These are phyloP conservation scores for Adenanthera pavonina DNA, from an alignment of 306 rosid genomes.

Conservation along the genomic window DNA sequence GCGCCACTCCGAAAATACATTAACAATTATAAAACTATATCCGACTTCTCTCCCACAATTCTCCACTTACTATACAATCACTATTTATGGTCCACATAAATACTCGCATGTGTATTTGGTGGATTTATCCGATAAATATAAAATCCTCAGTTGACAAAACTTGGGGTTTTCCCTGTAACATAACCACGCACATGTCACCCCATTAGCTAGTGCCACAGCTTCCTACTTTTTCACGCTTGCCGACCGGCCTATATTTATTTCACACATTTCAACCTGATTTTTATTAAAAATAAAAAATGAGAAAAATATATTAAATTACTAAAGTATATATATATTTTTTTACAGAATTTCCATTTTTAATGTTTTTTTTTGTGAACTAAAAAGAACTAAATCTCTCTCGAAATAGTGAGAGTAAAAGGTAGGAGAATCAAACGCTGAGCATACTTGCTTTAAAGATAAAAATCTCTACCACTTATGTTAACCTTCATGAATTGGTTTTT, in stretches of 20 bases:
- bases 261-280: background rate
- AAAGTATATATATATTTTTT: too few species aligned
- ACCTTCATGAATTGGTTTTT: too few species aligned
- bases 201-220: constrained; percentile 39
- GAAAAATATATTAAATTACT: too few species aligned
- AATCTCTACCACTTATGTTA: too few species aligned
- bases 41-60: constrained; percentile 10
- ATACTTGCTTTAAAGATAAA: too few species aligned
- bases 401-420: too few species aligned
- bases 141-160: background rate
- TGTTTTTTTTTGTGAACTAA: too few species aligned
- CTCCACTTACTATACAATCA: constrained; percentile 19
- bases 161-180: background rate
- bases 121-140: background rate
- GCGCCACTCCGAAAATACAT: background rate
- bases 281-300: too few species aligned
- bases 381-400: too few species aligned
- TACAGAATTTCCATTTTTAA: too few species aligned
- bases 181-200: constrained; percentile 32
- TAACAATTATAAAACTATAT: background rate
- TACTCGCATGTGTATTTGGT: background rate
- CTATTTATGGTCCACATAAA: constrained; percentile 4
- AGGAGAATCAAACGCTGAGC: too few species aligned
- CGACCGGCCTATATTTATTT: background rate
- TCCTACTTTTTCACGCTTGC: background rate